phyloP scores from a whole-genome alignment of 2,329 filamentous ascomycete species.

The Ramularia endophylla region DNA sequence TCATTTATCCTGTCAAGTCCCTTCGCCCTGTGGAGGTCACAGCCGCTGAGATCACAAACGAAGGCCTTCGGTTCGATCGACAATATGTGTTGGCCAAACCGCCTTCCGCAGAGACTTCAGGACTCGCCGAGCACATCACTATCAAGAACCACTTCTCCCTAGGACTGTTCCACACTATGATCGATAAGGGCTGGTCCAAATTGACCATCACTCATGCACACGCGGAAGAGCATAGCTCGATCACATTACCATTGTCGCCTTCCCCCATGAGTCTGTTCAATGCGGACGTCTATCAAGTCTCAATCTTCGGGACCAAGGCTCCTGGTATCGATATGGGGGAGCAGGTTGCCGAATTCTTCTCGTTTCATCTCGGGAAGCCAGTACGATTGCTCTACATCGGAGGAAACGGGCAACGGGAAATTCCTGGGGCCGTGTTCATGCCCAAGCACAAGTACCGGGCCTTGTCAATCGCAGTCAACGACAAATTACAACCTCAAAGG shows the following conservation, averaged over 20 bases:
- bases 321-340: conserved; percentile 31
- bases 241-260: conserved; percentile 27
- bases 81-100: conserved; percentile 32
- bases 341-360: conserved; percentile 27
- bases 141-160: conserved; percentile 32
- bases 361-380: conserved; percentile 21
- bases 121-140: conserved; percentile 30
- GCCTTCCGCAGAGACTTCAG: conserved; percentile 23
- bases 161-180: conserved; percentile 29
- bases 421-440: conserved; percentile 28
- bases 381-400: conserved; percentile 29
- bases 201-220: conserved; percentile 30
- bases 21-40: conserved; percentile 29
- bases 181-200: conserved; percentile 30
- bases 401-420: conserved; percentile 30
- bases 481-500: conserved; percentile 30
- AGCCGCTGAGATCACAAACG: conserved; percentile 31
- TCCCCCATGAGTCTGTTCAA: conserved; percentile 28
- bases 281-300: conserved; percentile 25
- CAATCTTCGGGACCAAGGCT: conserved; percentile 31
- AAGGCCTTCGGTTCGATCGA: conserved; percentile 30
- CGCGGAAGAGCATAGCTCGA: conserved; percentile 22
- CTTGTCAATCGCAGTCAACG: conserved; percentile 28
- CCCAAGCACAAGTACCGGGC: conserved; percentile 27
- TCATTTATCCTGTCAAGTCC: conserved; percentile 31